Evolutionary conservation across 352 stramenopile genomes (phyloP).

Genomic region (Elongisporangium undulatum): DNA sequence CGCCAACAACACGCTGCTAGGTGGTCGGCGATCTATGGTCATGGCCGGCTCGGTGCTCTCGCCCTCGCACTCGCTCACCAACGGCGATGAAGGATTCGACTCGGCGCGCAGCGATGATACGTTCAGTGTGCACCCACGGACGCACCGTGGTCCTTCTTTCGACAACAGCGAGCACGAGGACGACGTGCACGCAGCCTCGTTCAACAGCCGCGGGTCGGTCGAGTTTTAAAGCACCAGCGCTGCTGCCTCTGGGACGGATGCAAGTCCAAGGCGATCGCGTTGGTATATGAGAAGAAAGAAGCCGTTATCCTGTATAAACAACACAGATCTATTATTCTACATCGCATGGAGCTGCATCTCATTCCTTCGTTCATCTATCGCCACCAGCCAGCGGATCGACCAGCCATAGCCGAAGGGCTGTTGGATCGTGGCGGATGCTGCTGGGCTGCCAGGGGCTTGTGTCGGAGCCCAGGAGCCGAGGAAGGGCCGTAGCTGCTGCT

Average conservation of each 20-base stretch:
- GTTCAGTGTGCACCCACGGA: constrained; percentile 20
- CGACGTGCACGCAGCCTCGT: constrained; percentile 10
- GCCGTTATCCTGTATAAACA: not conserved
- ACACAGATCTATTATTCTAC: not conserved
- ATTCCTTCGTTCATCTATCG: constrained; percentile 4
- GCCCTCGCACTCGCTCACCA: constrained; percentile 17
- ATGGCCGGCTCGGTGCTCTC: constrained; percentile 36
- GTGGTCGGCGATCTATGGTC: constrained; percentile 20
- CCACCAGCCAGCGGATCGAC: constrained; percentile 27
- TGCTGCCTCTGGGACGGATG: not conserved
- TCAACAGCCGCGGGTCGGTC: constrained; percentile 37
- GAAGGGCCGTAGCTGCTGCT: constrained; percentile 6
- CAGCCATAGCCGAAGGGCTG: not conserved
- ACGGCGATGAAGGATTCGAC: constrained; percentile 10
- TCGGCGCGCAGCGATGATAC: constrained; percentile 16
- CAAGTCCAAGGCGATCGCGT: constrained; percentile 3
- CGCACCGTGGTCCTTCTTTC: constrained; percentile 23
- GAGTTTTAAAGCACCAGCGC: constrained; percentile 44
- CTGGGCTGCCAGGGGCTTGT: constrained; percentile 21
- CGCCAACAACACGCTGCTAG: not conserved
- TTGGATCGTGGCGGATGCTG: not conserved
- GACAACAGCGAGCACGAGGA: constrained; percentile 26
- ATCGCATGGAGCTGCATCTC: not conserved
- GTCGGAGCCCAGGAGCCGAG: constrained; percentile 25
- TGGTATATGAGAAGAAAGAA: not conserved